Conservation (phyloP, 306 rosid species). For the Cucurbita pepo region DNA sequence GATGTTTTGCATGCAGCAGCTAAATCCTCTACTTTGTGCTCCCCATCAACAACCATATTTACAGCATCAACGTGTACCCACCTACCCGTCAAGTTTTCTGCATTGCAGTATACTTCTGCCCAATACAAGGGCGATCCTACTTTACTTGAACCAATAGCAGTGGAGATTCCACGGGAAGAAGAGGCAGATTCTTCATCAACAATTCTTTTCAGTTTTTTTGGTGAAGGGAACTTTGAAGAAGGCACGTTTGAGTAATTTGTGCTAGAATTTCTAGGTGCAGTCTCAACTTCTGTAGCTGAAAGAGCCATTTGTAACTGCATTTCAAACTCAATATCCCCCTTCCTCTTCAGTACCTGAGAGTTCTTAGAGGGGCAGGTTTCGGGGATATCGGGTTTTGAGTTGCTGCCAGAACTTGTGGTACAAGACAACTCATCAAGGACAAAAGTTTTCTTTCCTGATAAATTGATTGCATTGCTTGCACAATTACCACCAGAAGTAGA, state of each 20-base stretch:
- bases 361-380: constrained; percentile 15
- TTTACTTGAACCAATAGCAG: constrained; percentile 69
- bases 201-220: constrained; percentile 44
- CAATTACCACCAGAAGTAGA: constrained; percentile 23
- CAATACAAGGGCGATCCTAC: constrained; percentile 79
- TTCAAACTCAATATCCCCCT: constrained; percentile 83
- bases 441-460: constrained; percentile 13
- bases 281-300: constrained; percentile 39
- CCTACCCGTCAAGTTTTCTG: constrained; percentile 82
- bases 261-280: constrained; percentile 20
- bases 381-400: constrained; percentile 16
- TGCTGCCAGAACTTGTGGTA: constrained; percentile 18
- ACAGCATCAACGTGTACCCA: constrained; percentile 92
- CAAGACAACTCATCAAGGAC: constrained; percentile 14
- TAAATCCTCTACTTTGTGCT: constrained; percentile 69
- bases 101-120: constrained; percentile 85
- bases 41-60: constrained; percentile 74
- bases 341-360: constrained; percentile 43
- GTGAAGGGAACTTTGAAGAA: constrained; percentile 14
- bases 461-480: constrained; percentile 16
- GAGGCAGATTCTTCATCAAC: constrained; percentile 28
- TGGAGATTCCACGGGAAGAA: constrained; percentile 45
- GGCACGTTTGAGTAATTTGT: constrained; percentile 9
- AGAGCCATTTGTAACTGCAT: constrained; percentile 89
- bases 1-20: constrained; percentile 72